Percentiles rank a stretch among this genome's conserved stretches.
Evolutionary conservation across 768 basidiomycete species (phyloP).

Genomic region (Russula earlei): DNA sequence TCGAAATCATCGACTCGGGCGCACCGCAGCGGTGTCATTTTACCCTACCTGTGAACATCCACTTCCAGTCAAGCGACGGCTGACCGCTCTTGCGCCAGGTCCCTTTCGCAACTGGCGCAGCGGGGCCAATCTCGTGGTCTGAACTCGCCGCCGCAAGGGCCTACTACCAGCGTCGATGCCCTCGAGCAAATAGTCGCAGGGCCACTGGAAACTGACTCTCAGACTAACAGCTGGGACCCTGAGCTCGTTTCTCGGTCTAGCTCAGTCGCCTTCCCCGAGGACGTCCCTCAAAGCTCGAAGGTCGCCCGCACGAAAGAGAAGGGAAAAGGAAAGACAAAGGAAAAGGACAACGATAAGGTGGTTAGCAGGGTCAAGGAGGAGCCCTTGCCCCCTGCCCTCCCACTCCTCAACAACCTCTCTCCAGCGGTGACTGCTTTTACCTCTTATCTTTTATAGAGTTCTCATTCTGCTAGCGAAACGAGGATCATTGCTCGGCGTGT

Average conservation of each 20-base stretch:
- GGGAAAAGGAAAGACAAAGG: constrained; percentile 36
- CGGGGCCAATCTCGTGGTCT: constrained; percentile 62
- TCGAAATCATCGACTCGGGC: background rate
- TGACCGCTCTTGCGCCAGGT: constrained; percentile 29
- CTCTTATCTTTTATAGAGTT: constrained; percentile 3
- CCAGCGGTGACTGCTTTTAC: constrained; percentile 29
- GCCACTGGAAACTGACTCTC: constrained; percentile 45
- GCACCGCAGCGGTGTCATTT: background rate
- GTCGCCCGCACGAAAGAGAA: constrained; percentile 27
- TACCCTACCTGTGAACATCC: background rate
- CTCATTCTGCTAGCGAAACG: constrained; percentile 39
- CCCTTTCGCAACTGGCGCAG: constrained; percentile 58
- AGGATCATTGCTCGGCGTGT: constrained; percentile 82
- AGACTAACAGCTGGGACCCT: constrained; percentile 49
- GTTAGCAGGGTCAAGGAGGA: constrained; percentile 39
- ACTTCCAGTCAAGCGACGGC: background rate
- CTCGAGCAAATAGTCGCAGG: constrained; percentile 31
- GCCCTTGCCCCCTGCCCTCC: constrained; percentile 30
- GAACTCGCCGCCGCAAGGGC: constrained; percentile 37
- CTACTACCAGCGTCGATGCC: constrained; percentile 32
- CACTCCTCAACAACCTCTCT: constrained; percentile 27
- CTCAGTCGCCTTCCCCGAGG: constrained; percentile 26
- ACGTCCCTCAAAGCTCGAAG: constrained; percentile 9
- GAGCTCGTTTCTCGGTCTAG: constrained; percentile 55
- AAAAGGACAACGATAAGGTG: constrained; percentile 26